Base-by-base conservation (phyloP, 2,329 filamentous ascomycete genomes). In the Colletotrichum liaoningense region DNA sequence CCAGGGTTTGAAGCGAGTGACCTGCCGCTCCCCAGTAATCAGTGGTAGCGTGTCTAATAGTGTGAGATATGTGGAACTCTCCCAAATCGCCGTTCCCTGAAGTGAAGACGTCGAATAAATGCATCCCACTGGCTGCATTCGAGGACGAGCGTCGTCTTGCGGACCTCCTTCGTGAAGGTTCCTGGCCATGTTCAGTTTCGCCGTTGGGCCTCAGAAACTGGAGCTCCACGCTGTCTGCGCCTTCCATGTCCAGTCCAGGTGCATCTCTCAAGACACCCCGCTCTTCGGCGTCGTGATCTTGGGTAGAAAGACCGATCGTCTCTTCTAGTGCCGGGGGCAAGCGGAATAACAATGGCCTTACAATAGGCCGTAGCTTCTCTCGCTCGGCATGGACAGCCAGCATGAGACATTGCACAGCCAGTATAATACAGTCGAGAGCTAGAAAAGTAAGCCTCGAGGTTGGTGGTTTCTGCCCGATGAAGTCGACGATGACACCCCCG, bases 401-500 rank as follows among this genome's bases (percentile, higher is more conserved):
- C 91, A 93, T 92, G 56, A 92, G 79, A 75, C 89, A 90, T 79
- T 93, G 92, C 16, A 92, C 77, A 1, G 80, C 81, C 52, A 93
- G 77, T 8, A 93, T 85, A 35, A 89, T 77, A 7, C 88, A 28
- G 79, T 93, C 92, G 56, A 90, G 80, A 2, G 88, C 77, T 5
- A 93, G 75, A 58, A 92, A 86, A 63, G 88, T 86, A 19, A 89
- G 77, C 75, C 86, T 86, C 28, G 89, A 91, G 1, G 87, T 86
- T 1, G 91, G 89, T 4, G 91, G 89, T 76, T 88, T 88, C 79
- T 93, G 91, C 16, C 92, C 92, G 76, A 93, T 86, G 76, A 93
- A 91, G 78, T 93, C 92, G 76, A 93, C 88, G 28, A 93, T 85
- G 63, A 93, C 84, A 42, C 92, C 92, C 28, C 92, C 92, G 75